Base-by-base conservation (phyloP, 2,329 filamentous ascomycete genomes). In the Amauroascus niger region DNA sequence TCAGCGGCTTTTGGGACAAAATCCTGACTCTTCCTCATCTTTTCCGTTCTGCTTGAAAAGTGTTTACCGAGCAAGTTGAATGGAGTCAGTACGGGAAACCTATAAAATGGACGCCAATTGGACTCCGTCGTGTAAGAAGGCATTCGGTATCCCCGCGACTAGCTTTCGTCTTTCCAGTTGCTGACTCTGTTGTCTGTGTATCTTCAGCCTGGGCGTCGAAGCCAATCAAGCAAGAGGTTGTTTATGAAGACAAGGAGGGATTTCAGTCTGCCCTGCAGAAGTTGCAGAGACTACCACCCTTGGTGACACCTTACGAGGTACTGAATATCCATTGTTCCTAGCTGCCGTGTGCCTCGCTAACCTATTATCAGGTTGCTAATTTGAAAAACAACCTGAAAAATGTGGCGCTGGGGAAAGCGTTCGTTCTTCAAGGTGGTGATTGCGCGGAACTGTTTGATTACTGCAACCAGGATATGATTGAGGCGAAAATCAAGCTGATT, bases 361-460 rank as follows among this genome's bases (percentile, higher is more conserved):
- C 18, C 24, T n/a, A 39, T 4, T 13, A 33, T 35, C 44, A 74
- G 69, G 95, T 98, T 64, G 77, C 81, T 61, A 84, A 81, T 58
- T 79, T 98, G 51, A 89, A 89, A 66, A 76, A 81, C 50, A 84
- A 81, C 63, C 78, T 98, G 20, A 81, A 82, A 55, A 88, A 95
- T 72, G 93, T 95, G 5, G 93, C 93, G 4, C 75, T 86, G 33
- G 93, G 93, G 32, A 89, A 91, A 60, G 88, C 91, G 11, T 97
- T 98, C 68, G 77, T 98, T 8, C 81, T 98, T 3, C 93, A 98
- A 73, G 93, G 93, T 56, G 93, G 91, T 45, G 93, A 98, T 72
- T 98, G 93, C 66, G 93, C 93, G 14, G 93, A 98, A 74, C 79
- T 97, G 8, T 98, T 98, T 65, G 88, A 93, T 70, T 98, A 98